Evolutionary conservation across 1,139 yeast genomes (phyloP).

Genomic region (Pichia sp.): DNA sequence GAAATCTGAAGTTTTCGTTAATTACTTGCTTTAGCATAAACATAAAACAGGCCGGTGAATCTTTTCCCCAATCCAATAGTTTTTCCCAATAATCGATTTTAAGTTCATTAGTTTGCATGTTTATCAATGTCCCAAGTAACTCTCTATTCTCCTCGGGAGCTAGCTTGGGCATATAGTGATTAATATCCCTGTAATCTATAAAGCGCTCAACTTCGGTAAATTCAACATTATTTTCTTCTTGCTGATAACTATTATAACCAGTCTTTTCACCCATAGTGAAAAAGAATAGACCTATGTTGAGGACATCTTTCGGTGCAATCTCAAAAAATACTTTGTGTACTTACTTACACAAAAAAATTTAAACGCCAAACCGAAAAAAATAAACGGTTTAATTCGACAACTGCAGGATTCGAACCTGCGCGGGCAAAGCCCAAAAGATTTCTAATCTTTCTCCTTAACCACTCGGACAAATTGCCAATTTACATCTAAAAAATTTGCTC

Average conservation of each 20-base stretch:
- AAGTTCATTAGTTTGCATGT: not conserved
- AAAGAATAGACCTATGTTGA: no score
- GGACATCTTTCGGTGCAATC: no score
- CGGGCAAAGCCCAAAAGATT: slow-evolving; percentile 34
- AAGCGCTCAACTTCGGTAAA: not conserved
- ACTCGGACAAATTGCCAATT: slow-evolving; percentile 28
- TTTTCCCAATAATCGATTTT: slow-evolving; percentile 6
- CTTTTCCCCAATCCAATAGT: slow-evolving; percentile 3
- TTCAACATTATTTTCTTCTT: no score
- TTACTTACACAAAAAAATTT: no score
- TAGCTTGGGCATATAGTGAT: not conserved
- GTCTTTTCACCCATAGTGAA: no score
- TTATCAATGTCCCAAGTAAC: slow-evolving; percentile 2
- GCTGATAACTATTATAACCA: no score
- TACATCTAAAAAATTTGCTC: no score
- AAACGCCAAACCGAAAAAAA: no score
- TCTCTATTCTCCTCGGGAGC: slow-evolving; percentile 1
- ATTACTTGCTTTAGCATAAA: slow-evolving; percentile 3
- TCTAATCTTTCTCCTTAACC: slow-evolving; percentile 35
- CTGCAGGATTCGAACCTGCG: slow-evolving; percentile 35
- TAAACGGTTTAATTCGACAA: slow-evolving; percentile 18
- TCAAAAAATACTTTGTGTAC: no score
- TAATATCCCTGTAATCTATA: slow-evolving; percentile 5
- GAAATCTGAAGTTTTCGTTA: slow-evolving; percentile 3
- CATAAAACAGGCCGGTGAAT: slow-evolving; percentile 7